A percentile compares a stretch with the other conserved stretches of the same genome.
phyloP scores from a whole-genome alignment of 2,329 filamentous ascomycete genomes.

The Neoascochyta sp. region DNA sequence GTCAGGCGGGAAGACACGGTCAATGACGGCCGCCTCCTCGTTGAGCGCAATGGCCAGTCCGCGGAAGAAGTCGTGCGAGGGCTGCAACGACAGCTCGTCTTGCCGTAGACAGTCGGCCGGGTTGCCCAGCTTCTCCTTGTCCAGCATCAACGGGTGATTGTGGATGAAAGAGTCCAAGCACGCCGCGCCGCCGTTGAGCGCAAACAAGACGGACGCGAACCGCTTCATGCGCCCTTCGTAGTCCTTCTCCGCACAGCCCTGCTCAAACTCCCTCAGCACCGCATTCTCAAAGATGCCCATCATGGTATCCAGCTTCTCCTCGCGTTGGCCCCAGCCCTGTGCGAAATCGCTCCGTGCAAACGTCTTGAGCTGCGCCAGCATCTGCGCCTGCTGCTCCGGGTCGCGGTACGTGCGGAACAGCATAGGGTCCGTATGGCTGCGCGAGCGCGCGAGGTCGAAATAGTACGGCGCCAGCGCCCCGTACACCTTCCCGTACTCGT shows the following conservation, averaged over 20 bases:
- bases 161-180: constrained; percentile 83
- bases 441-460: constrained; percentile 69
- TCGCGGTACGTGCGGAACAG: constrained; percentile 84
- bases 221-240: constrained; percentile 83
- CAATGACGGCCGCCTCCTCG: constrained; percentile 76
- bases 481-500: constrained; percentile 89
- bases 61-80: constrained; percentile 78
- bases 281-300: constrained; percentile 83
- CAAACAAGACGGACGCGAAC: constrained; percentile 81
- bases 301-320: constrained; percentile 70
- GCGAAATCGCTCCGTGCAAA: constrained; percentile 82
- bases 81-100: constrained; percentile 69
- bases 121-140: constrained; percentile 66
- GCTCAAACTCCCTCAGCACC: constrained; percentile 85
- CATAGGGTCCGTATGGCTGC: constrained; percentile 72
- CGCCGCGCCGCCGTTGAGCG: constrained; percentile 74
- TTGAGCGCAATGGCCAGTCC: constrained; percentile 70
- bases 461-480: constrained; percentile 87
- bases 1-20: constrained; percentile 72
- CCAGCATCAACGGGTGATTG: constrained; percentile 78
- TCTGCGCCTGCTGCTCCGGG: constrained; percentile 84
- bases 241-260: constrained; percentile 85
- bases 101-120: constrained; percentile 73
- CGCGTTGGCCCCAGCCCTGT: constrained; percentile 66
- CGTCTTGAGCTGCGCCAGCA: constrained; percentile 73